Percentiles rank a stretch among this genome's conserved stretches.
phyloP scores from a whole-genome alignment of 2,329 filamentous ascomycete species.

The Trichoderma koningiopsis region DNA sequence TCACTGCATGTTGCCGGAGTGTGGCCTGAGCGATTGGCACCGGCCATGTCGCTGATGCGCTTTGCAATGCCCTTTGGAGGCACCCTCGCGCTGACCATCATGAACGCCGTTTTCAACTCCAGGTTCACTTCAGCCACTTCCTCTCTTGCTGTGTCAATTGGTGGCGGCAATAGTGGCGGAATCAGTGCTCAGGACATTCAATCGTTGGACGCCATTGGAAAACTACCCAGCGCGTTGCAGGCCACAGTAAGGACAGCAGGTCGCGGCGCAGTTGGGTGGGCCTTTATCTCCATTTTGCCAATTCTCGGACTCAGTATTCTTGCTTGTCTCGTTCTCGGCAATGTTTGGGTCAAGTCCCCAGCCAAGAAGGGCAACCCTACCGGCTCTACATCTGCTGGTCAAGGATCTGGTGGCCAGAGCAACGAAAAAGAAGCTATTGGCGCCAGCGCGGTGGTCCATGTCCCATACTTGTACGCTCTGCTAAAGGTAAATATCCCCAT shows the following conservation, averaged over 20 bases:
- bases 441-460: not conserved
- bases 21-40: not conserved
- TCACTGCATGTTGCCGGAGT: not conserved
- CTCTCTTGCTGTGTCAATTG: not conserved
- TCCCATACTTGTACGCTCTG: not conserved
- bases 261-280: not conserved
- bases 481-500: not conserved
- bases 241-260: not conserved
- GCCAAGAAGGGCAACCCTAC: not conserved
- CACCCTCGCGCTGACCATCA: not conserved
- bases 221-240: not conserved
- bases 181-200: not conserved
- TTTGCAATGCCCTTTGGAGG: not conserved
- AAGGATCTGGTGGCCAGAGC: not conserved
- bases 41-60: not conserved
- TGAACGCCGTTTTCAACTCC: not conserved
- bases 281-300: not conserved
- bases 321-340: not conserved
- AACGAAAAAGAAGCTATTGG: not conserved
- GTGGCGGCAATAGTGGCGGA: not conserved
- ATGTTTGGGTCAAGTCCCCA: not conserved
- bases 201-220: not conserved
- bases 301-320: not conserved
- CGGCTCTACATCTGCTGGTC: not conserved
- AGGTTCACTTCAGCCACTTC: not conserved